Conservation (phyloP, 768 basidiomycete genomes). For the Panellus pusillus region DNA sequence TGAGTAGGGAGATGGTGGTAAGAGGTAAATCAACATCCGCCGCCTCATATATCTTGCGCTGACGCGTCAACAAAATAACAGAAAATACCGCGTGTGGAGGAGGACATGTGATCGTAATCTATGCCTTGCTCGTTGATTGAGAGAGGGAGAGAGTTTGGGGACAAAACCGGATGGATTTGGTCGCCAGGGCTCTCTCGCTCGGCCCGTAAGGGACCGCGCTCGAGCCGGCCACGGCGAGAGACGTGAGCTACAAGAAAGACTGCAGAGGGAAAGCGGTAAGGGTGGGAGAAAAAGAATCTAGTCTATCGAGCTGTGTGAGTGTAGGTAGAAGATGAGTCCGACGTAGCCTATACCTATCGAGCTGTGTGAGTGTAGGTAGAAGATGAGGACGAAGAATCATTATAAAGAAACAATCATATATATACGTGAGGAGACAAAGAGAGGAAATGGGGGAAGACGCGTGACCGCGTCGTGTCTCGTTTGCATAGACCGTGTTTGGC, state of each 20-base stretch:
- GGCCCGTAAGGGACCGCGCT: constrained; percentile 1
- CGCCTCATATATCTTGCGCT: no score
- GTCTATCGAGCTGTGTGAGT: no score
- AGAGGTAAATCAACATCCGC: no score
- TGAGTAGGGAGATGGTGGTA: no score
- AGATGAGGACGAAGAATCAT: background rate
- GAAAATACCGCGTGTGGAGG: no score
- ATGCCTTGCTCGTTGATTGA: constrained; percentile 1
- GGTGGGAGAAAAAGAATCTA: no score
- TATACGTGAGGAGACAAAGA: background rate
- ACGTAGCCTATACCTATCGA: no score
- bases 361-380: no score
- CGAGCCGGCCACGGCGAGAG: background rate
- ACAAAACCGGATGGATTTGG: background rate
- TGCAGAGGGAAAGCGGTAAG: constrained; percentile 6
- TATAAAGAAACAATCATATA: background rate
- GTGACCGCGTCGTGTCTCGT: background rate
- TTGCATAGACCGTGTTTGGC: constrained; percentile 8
- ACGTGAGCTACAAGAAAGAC: constrained; percentile 2
- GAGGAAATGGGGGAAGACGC: background rate
- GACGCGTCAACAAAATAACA: no score
- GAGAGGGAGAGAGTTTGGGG: background rate
- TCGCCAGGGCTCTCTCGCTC: background rate
- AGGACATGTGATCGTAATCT: no score
- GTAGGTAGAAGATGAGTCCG: no score